Base-by-base conservation (phyloP, 2,329 filamentous ascomycete species). In the Alternaria burnsii region DNA sequence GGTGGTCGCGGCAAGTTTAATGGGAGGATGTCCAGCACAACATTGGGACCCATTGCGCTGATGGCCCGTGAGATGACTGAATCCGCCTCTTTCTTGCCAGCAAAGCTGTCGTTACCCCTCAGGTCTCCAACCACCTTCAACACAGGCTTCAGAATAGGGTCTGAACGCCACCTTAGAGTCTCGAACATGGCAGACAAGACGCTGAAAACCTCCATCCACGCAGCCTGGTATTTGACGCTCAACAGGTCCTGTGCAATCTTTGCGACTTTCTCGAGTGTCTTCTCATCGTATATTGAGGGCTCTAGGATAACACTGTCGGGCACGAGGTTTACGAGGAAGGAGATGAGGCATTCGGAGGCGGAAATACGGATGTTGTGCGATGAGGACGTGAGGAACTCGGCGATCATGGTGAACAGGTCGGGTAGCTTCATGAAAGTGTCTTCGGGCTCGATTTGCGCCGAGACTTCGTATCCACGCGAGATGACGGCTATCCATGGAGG, bases 401-500 rank as follows among this genome's bases (percentile, higher is more conserved):
- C 86, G 2, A 98, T 87, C 83, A 94, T 86, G 56, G 84, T 84
- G 78, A 98, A 97, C 0, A 98, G 83, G 30, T 91, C 90, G 0
- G 95, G 94, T 3, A 99, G 82, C 71, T 95, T 96, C 75, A 91
- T 88, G 75, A 98, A 98, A 0, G 94, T 97, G 56, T 97, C 93
- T 56, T 96, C 91, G 3, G 94, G 90, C 68, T 92, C 90, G 53
- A 97, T 86, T 75, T 97, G 93, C 1, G 93, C 91, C 5, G 93
- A 92, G 6, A 98, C 93, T 76, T 97, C 94, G 79, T 97, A 98
- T 7, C 94, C 95, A 78, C 95, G 86, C 12, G 94, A 97, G 22
- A 99, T 81, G 56, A 99, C 95, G 12, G 95, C 95, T 70, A 99
- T 93, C 95, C 95, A 99, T 0, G 95, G 92, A 1, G 95, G 95